A percentile compares a stretch with the other conserved stretches of the same genome.
Conservation (phyloP, 2,329 filamentous ascomycete genomes). For the Furcasterigmium sp. region DNA sequence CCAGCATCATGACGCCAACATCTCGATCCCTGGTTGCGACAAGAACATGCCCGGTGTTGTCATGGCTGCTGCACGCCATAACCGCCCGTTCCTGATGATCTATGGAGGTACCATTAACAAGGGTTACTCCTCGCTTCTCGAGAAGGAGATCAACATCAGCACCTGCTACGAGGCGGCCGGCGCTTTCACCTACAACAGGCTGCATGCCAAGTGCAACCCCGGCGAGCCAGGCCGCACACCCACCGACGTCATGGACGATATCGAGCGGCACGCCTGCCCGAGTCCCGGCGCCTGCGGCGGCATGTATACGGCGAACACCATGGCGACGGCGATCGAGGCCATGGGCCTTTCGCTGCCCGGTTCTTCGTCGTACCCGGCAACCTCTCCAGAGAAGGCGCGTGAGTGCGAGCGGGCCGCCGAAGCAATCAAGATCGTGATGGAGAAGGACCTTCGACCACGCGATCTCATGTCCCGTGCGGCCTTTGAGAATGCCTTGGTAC, state of each 20-base stretch:
- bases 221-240: constrained; percentile 61
- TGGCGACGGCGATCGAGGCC: constrained; percentile 86
- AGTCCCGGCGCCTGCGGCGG: constrained; percentile 66
- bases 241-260: constrained; percentile 77
- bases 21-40: constrained; percentile 89
- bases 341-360: constrained; percentile 81
- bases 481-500: constrained; percentile 83
- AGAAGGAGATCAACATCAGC: constrained; percentile 78
- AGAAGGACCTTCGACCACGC: constrained; percentile 73
- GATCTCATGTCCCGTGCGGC: constrained; percentile 74
- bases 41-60: constrained; percentile 96
- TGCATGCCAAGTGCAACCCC: constrained; percentile 63
- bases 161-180: constrained; percentile 86
- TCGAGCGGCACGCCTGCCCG: constrained; percentile 70
- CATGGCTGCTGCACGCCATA: constrained; percentile 87
- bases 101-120: constrained; percentile 90
- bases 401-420: constrained; percentile 80
- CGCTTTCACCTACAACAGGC: constrained; percentile 70
- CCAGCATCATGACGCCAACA: constrained; percentile 89
- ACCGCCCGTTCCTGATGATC: constrained; percentile 90
- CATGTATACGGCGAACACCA: constrained; percentile 94
- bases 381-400: constrained; percentile 75
- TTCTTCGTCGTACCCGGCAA: constrained; percentile 77
- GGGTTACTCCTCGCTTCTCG: constrained; percentile 73
- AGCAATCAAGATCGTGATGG: constrained; percentile 74